phyloP scores from a whole-genome alignment of 768 basidiomycete species.

The Sporobolomyces roseus region DNA sequence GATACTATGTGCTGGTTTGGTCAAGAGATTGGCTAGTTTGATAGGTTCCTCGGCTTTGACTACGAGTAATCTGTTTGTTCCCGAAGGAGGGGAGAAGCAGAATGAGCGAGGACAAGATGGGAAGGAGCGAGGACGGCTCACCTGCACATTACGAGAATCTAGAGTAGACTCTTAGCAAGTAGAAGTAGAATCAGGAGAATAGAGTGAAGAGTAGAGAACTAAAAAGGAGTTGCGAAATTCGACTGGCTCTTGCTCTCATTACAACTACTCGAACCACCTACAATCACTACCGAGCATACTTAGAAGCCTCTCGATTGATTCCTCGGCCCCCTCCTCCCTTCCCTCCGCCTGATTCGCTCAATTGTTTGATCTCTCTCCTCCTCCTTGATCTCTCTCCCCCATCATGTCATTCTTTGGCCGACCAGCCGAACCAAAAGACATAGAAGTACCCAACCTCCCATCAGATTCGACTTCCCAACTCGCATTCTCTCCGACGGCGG shows the following conservation, averaged over 20 bases:
- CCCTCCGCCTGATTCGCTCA: background rate
- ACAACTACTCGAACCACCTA: no score
- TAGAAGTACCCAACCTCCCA: conserved; percentile 75
- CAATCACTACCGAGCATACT: no score
- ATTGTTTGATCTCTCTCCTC: background rate
- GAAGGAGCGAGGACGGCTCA: background rate
- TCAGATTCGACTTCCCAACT: conserved; percentile 81
- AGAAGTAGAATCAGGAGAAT: no score
- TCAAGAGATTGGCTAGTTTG: conserved; percentile 87
- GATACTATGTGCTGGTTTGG: conserved; percentile 88
- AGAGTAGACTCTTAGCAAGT: no score
- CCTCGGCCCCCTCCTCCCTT: background rate
- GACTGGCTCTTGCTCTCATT: no score
- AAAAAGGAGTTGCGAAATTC: no score
- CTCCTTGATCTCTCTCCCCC: background rate
- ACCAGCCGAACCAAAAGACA: conserved; percentile 61
- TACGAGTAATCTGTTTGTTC: conserved; percentile 55
- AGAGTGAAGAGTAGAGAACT: no score
- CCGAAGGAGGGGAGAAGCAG: no score
- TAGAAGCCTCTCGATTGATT: no score
- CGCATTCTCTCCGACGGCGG: conserved; percentile 75
- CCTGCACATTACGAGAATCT: conserved; percentile 1
- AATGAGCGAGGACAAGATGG: background rate
- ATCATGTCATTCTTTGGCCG: conserved; percentile 39
- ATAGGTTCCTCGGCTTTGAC: conserved; percentile 94